These are phyloP conservation scores for Mortierella sp. DNA, from an alignment of 371 early-diverging fungal genomes.

Conservation along the genomic window DNA sequence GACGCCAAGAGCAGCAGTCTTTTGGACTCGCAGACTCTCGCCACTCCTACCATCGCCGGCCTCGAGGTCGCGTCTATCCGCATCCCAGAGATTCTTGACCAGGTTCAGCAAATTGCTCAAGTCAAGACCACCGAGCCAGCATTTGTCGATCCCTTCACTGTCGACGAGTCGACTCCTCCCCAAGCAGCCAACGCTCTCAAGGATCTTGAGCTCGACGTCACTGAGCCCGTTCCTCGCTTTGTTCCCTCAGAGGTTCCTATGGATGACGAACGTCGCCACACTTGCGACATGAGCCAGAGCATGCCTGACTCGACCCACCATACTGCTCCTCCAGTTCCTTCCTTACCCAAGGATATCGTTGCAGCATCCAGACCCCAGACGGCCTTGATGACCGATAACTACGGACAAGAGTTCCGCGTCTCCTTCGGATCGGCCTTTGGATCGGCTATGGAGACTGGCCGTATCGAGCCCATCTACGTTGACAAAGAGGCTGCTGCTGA, in stretches of 20 bases:
- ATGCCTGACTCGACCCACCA: slow-evolving; percentile 23
- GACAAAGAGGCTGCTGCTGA: neutral
- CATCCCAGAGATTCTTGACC: slow-evolving; percentile 18
- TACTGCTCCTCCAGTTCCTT: slow-evolving; percentile 42
- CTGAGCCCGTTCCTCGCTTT: slow-evolving; percentile 32
- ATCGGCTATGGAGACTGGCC: slow-evolving; percentile 21
- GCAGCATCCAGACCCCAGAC: slow-evolving; percentile 19
- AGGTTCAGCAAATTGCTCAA: slow-evolving; percentile 4
- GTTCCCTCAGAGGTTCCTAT: slow-evolving; percentile 34
- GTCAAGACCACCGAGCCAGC: slow-evolving; percentile 10
- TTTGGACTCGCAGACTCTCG: slow-evolving; percentile 15
- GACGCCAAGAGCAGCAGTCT: slow-evolving; percentile 7
- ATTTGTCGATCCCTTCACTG: neutral
- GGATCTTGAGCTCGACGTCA: slow-evolving; percentile 10
- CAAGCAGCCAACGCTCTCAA: slow-evolving; percentile 3
- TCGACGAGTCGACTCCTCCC: neutral
- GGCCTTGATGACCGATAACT: neutral
- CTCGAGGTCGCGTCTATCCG: slow-evolving; percentile 38
- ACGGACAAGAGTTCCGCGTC: slow-evolving; percentile 30
- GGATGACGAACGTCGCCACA: slow-evolving; percentile 52
- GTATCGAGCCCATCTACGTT: slow-evolving; percentile 24
- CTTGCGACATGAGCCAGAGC: slow-evolving; percentile 56
- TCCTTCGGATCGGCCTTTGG: slow-evolving; percentile 51
- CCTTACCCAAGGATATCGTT: slow-evolving; percentile 28
- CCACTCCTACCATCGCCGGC: slow-evolving; percentile 35